These are phyloP conservation scores for Allium fistulosum DNA, from an alignment of 106 monocot species.

Conservation along the genomic window DNA sequence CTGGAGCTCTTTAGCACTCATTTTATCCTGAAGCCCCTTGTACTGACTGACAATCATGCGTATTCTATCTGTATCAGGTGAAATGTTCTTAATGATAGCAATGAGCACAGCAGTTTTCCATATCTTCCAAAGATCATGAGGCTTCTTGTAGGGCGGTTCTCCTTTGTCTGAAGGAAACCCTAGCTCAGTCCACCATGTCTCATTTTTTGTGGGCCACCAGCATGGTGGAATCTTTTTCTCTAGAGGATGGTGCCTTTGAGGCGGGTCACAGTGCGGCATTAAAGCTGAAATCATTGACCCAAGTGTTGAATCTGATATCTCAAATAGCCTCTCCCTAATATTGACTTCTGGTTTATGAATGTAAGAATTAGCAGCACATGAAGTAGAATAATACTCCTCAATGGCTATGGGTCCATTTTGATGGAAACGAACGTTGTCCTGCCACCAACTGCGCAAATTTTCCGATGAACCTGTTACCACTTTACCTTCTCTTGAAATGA, in stretches of 20 bases:
- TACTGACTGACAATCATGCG: slow-evolving; percentile 11
- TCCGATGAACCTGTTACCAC: slow-evolving; percentile 13
- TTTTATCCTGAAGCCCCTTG: slow-evolving; percentile 18
- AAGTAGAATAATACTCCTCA: background rate
- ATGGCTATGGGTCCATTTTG: slow-evolving; percentile 13
- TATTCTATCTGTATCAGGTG: slow-evolving; percentile 6
- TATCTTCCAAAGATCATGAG: slow-evolving; percentile 13
- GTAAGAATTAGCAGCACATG: background rate
- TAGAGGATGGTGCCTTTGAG: slow-evolving; percentile 12
- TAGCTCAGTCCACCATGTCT: slow-evolving; percentile 13
- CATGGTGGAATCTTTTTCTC: slow-evolving; percentile 10
- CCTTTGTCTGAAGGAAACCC: slow-evolving; percentile 5
- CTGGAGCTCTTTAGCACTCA: slow-evolving; percentile 14
- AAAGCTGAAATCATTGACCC: slow-evolving; percentile 15
- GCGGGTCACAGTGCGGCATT: slow-evolving; percentile 21
- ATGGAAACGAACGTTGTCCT: slow-evolving; percentile 17
- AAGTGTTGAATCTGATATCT: slow-evolving; percentile 15
- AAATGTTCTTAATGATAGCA: slow-evolving; percentile 17
- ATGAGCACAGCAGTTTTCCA: slow-evolving; percentile 15
- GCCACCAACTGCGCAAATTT: slow-evolving; percentile 13
- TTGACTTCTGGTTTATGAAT: background rate
- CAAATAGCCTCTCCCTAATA: slow-evolving; percentile 1
- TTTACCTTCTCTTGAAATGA: slow-evolving; percentile 13
- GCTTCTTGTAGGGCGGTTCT: slow-evolving; percentile 13
- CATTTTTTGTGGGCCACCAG: slow-evolving; percentile 10